Evolutionary conservation across 768 basidiomycete species (phyloP), one percentile per base, ranked within the genome.

Genomic region (Tremella fuciformis): DNA sequence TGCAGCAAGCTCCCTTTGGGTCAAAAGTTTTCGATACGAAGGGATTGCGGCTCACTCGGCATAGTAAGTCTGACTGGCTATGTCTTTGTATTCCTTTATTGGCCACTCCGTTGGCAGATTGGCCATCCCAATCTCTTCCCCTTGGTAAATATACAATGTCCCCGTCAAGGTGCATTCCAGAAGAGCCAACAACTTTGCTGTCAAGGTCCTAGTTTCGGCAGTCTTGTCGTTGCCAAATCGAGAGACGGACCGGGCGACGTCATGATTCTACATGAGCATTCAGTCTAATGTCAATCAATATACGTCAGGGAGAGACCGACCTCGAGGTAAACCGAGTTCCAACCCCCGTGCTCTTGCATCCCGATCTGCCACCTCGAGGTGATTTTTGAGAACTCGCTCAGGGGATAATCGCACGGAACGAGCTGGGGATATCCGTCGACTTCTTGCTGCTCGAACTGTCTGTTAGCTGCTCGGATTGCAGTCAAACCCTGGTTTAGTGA

Each of bases 21-120:
- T 40, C 39, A 40, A n/a, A 11, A 11, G 39, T 11, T 40, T 40
- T 11, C 13, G 13, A 11, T 11, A n/a, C n/a, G 39, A 40, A 40
- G 39, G 13, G 13, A 40, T 11, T 40, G n/a, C 11, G 39, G n/a
- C 39, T 40, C 13, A 40, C 39, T 40, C 39, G n/a, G 11, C 11
- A n/a, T 40, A 40, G 18, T 63, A 62, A 37, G 52, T 62, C 6
- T 56, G 56, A 1, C 60, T 55, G 26, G 59, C 84, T 39, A 85
- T 80, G 51, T 87, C 87, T 68, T 85, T 84, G 75, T 87, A 88
- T 65, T 86, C 85, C 53, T 86, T 84, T n/a, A 86, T 79, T 0
- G 82, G 82, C 86, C 86, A 88, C 1, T 60, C 54, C n/a, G 57
- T 47, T 0, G 76, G 76, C 1, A 70, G 40, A 52, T 78, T 78